phyloP scores from a whole-genome alignment of 352 stramenopile species.

The Saprolegnia diclina region DNA sequence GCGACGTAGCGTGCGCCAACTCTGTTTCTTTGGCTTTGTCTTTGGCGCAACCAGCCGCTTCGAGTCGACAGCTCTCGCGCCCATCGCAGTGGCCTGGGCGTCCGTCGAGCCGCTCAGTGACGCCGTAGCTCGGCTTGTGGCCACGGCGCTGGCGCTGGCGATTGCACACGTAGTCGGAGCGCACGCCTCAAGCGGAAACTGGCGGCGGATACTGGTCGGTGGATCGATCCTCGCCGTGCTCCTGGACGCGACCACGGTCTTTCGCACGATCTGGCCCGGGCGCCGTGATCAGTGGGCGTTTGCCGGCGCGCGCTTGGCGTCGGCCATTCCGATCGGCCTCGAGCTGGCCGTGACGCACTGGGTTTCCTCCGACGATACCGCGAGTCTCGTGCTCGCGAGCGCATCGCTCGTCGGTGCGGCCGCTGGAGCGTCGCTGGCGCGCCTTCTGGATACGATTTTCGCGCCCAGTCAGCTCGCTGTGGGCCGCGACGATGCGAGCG shows the following conservation, averaged over 20 bases:
- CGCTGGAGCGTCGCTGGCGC: too few relatives aligned
- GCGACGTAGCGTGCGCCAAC: background rate
- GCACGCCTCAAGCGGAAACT: background rate
- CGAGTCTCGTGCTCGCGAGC: too few relatives aligned
- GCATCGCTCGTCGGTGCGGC: too few relatives aligned
- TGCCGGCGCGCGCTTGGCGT: background rate
- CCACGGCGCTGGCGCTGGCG: background rate
- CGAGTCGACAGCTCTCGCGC: background rate
- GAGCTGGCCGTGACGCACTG: background rate
- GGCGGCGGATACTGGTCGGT: background rate
- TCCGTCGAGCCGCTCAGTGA: background rate
- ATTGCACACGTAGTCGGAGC: background rate
- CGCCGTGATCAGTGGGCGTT: background rate
- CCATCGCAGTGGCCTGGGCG: background rate
- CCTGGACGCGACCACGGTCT: background rate
- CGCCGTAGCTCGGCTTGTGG: background rate
- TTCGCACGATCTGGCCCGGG: background rate
- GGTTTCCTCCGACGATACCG: too few relatives aligned
- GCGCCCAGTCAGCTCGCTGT: too few relatives aligned
- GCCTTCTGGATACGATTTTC: too few relatives aligned
- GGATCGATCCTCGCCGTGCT: background rate
- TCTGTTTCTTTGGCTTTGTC: background rate
- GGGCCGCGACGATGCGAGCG: too few relatives aligned
- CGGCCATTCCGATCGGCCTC: background rate
- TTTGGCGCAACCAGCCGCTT: background rate